Base-by-base conservation (phyloP, 441 rosid species). In the Pelargonium australe region DNA sequence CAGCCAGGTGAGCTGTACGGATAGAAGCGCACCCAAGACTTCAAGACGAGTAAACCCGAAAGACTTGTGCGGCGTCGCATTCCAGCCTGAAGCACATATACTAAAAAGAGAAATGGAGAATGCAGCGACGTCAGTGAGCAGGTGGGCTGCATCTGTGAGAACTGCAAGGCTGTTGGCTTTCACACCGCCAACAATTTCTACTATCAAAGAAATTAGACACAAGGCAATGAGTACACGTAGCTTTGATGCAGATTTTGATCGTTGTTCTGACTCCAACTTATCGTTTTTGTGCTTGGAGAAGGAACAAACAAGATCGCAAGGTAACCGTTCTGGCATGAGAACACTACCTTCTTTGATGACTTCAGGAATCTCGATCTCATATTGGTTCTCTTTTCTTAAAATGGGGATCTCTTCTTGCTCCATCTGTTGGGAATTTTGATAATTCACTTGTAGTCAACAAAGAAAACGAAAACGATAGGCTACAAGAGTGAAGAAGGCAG, bases 1-100 rank as follows among this genome's bases (percentile, higher is more conserved):
- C 17, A 89, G 68, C 98, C 96, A 92, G 40, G 90, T 87, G 31
- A 90, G 87, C 70, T 87, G 95, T 69, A 88, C 85, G 0, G 96
- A 90, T 23, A 84, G 51, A 74, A 92, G 89, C 4, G 95, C 92
- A 2, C 94, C 98, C 72, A 90, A 71, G 51, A 90, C 88, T 79
- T 92, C 92, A 0, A 87, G 85, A 47, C 87, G 85, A 64, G 73
- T 79, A 77, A 72, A 92, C 51, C 96, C 95, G 2, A 86, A 92
- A 0, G 96, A 89, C 89, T 66, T 69, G 71, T 34, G 76, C 0
- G 80, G 63, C 14, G 85, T 85, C 47, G 93, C 81, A 62, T 80
- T 77, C 95, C 95, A 85, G 61, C 86, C 83, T 0, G 95, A 89
- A 23, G 86, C 88, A 81, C 87, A 77, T 62, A 89, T 80, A 0